A percentile compares a stretch with the other conserved stretches of the same genome.
Conservation (phyloP, 148 eudicot species). For the Rhododendron ovatum region DNA sequence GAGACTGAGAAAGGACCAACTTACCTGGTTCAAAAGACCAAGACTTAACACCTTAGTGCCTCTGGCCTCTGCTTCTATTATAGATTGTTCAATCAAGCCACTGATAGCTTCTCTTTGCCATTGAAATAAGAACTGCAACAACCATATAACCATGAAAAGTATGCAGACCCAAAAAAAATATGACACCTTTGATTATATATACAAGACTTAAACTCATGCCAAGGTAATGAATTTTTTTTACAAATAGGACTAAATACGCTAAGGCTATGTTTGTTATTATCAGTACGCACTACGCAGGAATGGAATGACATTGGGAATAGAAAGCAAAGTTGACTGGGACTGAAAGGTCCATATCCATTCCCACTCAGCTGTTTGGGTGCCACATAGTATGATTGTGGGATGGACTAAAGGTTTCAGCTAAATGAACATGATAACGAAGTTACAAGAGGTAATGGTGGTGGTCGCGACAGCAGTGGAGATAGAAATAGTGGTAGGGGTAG, state of each 20-base stretch:
- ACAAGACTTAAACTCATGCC: not conserved
- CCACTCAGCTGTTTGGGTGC: not conserved
- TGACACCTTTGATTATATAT: not conserved
- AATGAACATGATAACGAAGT: not conserved
- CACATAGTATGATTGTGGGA: not conserved
- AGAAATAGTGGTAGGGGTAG: not conserved
- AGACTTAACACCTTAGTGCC: constrained; percentile 52
- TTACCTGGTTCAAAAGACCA: constrained; percentile 63
- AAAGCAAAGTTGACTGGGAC: not conserved
- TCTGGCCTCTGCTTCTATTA: constrained; percentile 48
- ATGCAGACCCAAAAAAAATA: not conserved
- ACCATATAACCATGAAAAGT: not conserved
- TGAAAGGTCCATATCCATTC: not conserved
- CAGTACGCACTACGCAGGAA: not conserved
- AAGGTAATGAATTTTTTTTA: not conserved
- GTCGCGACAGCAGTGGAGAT: not conserved
- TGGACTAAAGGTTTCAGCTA: not conserved
- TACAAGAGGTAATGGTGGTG: not conserved
- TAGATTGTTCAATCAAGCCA: constrained; percentile 46
- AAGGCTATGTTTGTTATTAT: not conserved
- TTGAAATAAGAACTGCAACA: constrained; percentile 36
- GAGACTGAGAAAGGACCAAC: constrained; percentile 10
- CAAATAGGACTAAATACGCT: not conserved
- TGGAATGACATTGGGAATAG: not conserved
- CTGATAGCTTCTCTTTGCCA: constrained; percentile 46